These are phyloP conservation scores for Saccharomycopsis oosterbeekiorum DNA, from an alignment of 805 yeast species.

Conservation along the genomic window DNA sequence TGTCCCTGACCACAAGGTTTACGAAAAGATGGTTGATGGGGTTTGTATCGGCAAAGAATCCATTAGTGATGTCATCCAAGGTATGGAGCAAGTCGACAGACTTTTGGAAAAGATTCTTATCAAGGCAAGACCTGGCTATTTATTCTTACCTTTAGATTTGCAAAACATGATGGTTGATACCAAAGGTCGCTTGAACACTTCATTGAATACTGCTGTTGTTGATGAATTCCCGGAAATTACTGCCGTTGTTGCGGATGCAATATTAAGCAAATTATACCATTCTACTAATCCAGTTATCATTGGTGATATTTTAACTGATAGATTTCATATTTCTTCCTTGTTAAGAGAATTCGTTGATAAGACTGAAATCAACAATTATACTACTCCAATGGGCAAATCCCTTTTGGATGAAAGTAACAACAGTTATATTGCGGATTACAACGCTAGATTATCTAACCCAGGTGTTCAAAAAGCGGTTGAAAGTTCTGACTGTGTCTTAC, in stretches of 20 bases:
- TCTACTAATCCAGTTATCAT: slow-evolving; percentile 54
- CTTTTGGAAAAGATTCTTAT: slow-evolving; percentile 47
- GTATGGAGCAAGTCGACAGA: slow-evolving; percentile 55
- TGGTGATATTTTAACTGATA: slow-evolving; percentile 60
- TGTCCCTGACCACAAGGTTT: slow-evolving; percentile 57
- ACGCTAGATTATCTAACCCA: slow-evolving; percentile 45
- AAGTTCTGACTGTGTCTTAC: slow-evolving; percentile 56
- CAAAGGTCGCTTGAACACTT: slow-evolving; percentile 28
- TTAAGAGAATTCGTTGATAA: slow-evolving; percentile 36
- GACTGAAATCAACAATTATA: slow-evolving; percentile 45
- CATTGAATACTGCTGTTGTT: slow-evolving; percentile 21
- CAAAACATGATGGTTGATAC: slow-evolving; percentile 36
- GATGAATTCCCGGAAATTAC: slow-evolving; percentile 23
- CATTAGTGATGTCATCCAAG: slow-evolving; percentile 35
- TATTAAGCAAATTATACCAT: slow-evolving; percentile 41
- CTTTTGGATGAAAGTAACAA: slow-evolving; percentile 59
- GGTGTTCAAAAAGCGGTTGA: slow-evolving; percentile 41
- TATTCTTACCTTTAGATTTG: slow-evolving; percentile 68
- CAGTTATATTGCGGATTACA: slow-evolving; percentile 62
- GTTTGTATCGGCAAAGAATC: slow-evolving; percentile 48
- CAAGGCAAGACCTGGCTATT: slow-evolving; percentile 69
- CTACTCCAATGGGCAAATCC: slow-evolving; percentile 64
- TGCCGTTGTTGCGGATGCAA: slow-evolving; percentile 31
- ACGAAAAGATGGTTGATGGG: slow-evolving; percentile 51
- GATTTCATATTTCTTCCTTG: slow-evolving; percentile 40